Conservation (phyloP, 495 filamentous ascomycete genomes). For the Neurospora sublineolata region DNA sequence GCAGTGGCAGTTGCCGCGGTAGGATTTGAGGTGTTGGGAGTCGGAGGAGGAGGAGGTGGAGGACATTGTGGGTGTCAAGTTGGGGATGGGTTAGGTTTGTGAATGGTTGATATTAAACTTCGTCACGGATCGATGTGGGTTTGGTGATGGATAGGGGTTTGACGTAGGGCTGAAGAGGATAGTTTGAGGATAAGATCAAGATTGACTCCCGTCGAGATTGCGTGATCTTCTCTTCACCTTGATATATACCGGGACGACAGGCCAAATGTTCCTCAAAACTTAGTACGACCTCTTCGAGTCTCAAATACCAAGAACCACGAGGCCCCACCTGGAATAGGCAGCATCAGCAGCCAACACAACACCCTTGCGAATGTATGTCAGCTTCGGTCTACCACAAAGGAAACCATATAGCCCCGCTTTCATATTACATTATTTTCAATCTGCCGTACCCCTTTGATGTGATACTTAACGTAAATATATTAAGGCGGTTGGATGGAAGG, state of each 20-base stretch:
- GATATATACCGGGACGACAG: background rate
- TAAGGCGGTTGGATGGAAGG: background rate
- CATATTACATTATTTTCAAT: background rate
- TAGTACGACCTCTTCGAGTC: background rate
- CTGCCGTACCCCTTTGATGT: background rate
- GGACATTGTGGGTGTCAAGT: background rate
- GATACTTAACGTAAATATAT: background rate
- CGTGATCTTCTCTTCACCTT: background rate
- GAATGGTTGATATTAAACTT: background rate
- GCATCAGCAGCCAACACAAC: background rate
- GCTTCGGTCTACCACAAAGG: background rate
- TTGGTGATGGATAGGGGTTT: background rate
- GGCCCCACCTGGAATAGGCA: background rate
- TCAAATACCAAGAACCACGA: background rate
- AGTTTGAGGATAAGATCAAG: background rate
- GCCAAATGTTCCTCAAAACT: background rate
- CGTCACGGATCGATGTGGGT: background rate
- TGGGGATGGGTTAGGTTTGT: background rate
- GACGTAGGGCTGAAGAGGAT: background rate
- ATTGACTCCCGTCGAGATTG: background rate
- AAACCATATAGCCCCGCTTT: background rate
- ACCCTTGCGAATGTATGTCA: background rate
- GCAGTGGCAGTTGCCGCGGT: conserved; percentile 49
- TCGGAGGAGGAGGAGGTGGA: conserved; percentile 1
- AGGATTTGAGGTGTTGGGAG: conserved; percentile 26